Evolutionary conservation across 495 filamentous ascomycete genomes (phyloP), one percentile per base, ranked within the genome.

Genomic region (Hypoxylon fragiforme): DNA sequence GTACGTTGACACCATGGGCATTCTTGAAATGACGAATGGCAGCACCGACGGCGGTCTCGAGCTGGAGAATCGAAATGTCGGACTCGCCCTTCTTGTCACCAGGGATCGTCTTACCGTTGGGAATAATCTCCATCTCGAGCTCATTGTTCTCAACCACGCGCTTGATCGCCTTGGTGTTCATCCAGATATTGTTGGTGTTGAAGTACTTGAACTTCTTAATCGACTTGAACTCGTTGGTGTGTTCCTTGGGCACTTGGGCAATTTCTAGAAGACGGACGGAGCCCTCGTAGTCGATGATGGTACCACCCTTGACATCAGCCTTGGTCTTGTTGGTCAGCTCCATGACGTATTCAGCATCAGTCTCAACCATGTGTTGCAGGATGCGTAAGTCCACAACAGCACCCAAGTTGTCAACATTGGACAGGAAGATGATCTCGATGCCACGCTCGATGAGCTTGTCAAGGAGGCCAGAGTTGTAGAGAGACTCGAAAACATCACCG

Each of bases 181-280:
- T 87, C 94, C 94, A 99, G 78, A 99, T 96, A 83, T 99, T 99
- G 88, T 99, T 99, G 75, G 94, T 99, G 85, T 99, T 99, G 86
- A 99, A 99, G 85, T 99, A 99, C 81, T 96, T 97, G 87, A 99
- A 99, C 82, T 99, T 99, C 87, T 97, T 99, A 80, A 99, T 99
- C 40, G 94, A 97, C 86, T 99, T 99, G 90, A 99, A 99, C 77
- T 99, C 94, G 77, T 99, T 97, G 67, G 89, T 88, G 78, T 99
- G 92, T 78, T 97, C 91, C 83, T 96, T 97, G 75, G 95, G 94
- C n/a, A 99, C 94, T 78, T 99, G 94, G 9, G 94, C 94, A 60
- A 99, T 96, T 82, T 99, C 94, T 28, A 99, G 85, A 31, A 99
- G 86, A 65, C 94, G 91, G 60, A 91, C 94, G 53, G 88, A 90